These are phyloP conservation scores for Scheffersomyces segobiensis DNA, from an alignment of 1,139 yeast species.

Conservation along the genomic window DNA sequence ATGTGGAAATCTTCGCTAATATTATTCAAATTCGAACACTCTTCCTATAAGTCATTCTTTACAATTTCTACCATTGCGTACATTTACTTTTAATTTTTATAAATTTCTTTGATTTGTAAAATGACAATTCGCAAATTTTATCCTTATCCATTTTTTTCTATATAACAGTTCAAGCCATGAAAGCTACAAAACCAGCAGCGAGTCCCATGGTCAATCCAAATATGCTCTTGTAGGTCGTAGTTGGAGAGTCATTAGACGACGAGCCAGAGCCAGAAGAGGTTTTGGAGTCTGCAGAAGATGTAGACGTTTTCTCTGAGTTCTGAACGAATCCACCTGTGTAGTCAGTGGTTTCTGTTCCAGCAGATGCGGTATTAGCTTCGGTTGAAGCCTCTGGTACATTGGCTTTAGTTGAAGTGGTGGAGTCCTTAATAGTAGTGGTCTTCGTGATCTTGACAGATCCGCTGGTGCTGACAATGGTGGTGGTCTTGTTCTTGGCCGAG, in stretches of 20 bases:
- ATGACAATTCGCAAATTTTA: no score
- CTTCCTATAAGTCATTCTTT: no score
- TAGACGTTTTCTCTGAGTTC: conserved; percentile 15
- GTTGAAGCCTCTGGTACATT: conserved; percentile 5
- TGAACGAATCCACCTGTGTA: conserved; percentile 41
- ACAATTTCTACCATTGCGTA: no score
- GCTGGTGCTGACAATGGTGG: background rate
- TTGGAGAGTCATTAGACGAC: conserved; percentile 6
- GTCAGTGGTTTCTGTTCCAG: conserved; percentile 9
- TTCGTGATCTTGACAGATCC: conserved; percentile 2
- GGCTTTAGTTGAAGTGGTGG: conserved; percentile 4
- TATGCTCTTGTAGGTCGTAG: conserved; percentile 3
- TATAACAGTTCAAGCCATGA: background rate
- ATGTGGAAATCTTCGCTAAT: no score
- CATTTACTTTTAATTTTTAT: no score
- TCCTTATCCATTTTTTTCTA: no score
- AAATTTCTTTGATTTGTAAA: no score
- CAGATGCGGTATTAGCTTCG: conserved; percentile 1
- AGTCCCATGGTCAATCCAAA: conserved; percentile 17
- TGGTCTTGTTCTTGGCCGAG: conserved; percentile 5
- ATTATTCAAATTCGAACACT: no score
- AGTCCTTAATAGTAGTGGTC: conserved; percentile 3
- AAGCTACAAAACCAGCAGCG: conserved; percentile 11
- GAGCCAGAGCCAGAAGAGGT: conserved; percentile 5
- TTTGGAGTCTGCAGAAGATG: conserved; percentile 10